Base-by-base conservation (phyloP, 1,139 yeast species). In the Lodderomyces oxycetoniae region DNA sequence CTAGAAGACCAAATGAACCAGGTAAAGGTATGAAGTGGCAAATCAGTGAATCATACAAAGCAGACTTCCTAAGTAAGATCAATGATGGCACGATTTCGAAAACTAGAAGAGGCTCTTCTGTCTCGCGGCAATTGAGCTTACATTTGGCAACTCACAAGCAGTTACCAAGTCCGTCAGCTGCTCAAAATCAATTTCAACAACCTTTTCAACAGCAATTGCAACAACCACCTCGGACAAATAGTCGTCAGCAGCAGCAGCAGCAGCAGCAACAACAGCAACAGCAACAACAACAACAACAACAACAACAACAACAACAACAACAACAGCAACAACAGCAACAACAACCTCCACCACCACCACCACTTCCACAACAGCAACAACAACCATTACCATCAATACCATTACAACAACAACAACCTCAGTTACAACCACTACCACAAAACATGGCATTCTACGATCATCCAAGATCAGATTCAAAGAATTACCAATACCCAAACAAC, bases 21-120 rank as follows among this genome's bases (percentile, higher is more conserved):
- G 98, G 99, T 20, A 91, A 91, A 58, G 98, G 98, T 43, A 91
- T 91, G 95, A 91, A 91, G 61, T 91, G 99, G 99, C 94, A 88
- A 61, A 89, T 91, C 39, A 79, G 88, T 45, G 93, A 85, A 29
- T 68, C 80, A 31, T 88, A 84, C 54, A 82, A 84, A 50, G 80
- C 79, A 34, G 98, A 93, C 45, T 89, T 88, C 48, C 63, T 88
- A 53, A 76, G 71, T 46, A 85, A 87, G 60, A 79, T 89, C 57
- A 77, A 75, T 43, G 79, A 75, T 43, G 96, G 91, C 9, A 74
- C 82, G 21, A 61, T 82, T 33, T 75, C 78, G 47, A 83, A 82
- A 49, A 72, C 79, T 14, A 81, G 93, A 58, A 65, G 94, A 46
- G 93, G 93, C 5, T 78, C 86, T 5, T 76, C 85, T 15, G 91